Evolutionary conservation across 495 filamentous ascomycete species (phyloP), one percentile per base, ranked within the genome.

Genomic region (Xylaria scruposa): DNA sequence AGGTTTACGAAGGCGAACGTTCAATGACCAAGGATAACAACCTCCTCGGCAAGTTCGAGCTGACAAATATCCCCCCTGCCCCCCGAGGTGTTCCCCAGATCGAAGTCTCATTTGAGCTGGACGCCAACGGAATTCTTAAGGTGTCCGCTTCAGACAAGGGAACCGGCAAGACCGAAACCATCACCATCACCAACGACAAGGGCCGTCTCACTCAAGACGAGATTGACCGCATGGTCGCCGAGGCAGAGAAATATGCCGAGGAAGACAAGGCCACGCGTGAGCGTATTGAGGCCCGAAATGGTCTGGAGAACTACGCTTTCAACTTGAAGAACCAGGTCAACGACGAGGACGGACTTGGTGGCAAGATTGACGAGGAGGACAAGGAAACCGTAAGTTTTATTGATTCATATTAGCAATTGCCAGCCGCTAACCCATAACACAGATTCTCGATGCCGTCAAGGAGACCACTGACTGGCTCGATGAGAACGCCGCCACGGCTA

Each of bases 171-270:
- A 91, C 88, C 49, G 93, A 98, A 88, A 94, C 93, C 74, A 97
- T 98, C 81, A 95, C 93, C 82, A 97, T 98, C 82, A 97, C 93
- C 85, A 97, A 98, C 87, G 95, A 97, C 85, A 97, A 97, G 90
- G 95, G 95, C 75, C 95, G 95, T 80, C 90, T 98, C 58, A 91
- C 91, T 74, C 94, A 94, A 83, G 95, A 98, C 82, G 95, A 98
- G 82, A 98, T 98, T 75, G 94, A 97, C 82, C 95, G 95, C 84
- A 98, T 98, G 95, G 91, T 98, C 72, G 88, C 92, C 58, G 95
- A 98, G 85, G 95, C 95, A 54, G 97, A 98, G 90, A 92, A 98
- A 85, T 98, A 93, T 80, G 95, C 95, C 81, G 97, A 97, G 83
- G 96, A 99, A 86, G 96, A 99, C 88, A 97, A 97, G 89, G 95